Conservation (phyloP, 768 basidiomycete species). For the Galerina sulciceps region DNA sequence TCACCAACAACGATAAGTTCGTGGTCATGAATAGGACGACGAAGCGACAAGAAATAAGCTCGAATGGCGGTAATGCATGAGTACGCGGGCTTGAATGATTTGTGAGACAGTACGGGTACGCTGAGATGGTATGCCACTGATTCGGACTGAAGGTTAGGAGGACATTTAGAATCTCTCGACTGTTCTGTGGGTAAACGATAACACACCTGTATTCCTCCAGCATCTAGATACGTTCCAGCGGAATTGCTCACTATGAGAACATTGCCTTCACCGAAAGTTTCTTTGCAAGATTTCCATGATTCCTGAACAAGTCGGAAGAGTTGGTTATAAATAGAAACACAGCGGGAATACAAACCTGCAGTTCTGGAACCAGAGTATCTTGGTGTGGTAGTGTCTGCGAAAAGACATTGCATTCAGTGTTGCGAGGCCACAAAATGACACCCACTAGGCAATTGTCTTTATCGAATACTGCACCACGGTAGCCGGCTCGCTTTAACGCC, state of each 20-base stretch:
- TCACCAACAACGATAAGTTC: conserved; percentile 89
- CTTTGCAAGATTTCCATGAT: conserved; percentile 75
- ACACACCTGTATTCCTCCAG: conserved; percentile 80
- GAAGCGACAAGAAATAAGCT: conserved; percentile 71
- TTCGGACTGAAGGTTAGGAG: conserved; percentile 65
- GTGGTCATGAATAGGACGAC: conserved; percentile 56
- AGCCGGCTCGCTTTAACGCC: conserved; percentile 74
- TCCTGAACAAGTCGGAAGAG: conserved; percentile 45
- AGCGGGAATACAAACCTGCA: conserved; percentile 52
- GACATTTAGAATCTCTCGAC: not conserved
- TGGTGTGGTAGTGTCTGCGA: conserved; percentile 77
- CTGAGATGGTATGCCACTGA: conserved; percentile 77
- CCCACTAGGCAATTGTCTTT: conserved; percentile 96
- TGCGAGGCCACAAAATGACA: conserved; percentile 4
- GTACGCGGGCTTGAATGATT: conserved; percentile 77
- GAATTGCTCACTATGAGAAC: conserved; percentile 95
- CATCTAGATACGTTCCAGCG: conserved; percentile 79
- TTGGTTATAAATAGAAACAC: not conserved
- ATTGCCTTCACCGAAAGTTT: conserved; percentile 75
- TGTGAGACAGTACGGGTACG: conserved; percentile 84
- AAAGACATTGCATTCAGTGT: not conserved
- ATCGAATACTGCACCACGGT: conserved; percentile 91
- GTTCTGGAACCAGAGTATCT: conserved; percentile 77
- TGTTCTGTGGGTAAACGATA: not conserved
- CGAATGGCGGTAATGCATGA: conserved; percentile 75